Evolutionary conservation across 2,329 filamentous ascomycete genomes (phyloP).

Genomic region (Epichloe typhina): DNA sequence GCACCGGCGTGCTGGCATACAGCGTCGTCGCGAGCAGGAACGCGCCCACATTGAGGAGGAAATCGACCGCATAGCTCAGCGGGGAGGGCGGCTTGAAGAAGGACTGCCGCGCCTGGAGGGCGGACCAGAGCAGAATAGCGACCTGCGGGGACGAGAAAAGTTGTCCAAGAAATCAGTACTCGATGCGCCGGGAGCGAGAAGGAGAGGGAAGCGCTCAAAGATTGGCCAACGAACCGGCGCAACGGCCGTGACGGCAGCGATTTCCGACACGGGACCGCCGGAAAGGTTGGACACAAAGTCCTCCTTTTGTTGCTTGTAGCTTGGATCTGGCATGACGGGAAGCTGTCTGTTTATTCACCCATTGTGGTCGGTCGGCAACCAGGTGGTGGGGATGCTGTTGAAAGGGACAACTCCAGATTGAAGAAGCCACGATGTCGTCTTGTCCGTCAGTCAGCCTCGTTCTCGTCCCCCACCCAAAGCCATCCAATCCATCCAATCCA

Average conservation of each 20-base stretch:
- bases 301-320: constrained; percentile 87
- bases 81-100: constrained; percentile 69
- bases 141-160: constrained; percentile 36
- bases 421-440: too few species aligned
- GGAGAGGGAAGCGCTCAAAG: background rate
- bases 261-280: constrained; percentile 71
- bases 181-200: background rate
- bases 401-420: too few species aligned
- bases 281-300: constrained; percentile 87
- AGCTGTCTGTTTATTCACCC: background rate
- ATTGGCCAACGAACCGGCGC: constrained; percentile 50
- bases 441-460: too few species aligned
- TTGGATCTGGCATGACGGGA: constrained; percentile 27
- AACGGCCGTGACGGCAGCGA: constrained; percentile 74
- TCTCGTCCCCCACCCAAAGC: too few species aligned
- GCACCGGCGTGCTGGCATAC: constrained; percentile 61
- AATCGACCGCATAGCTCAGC: constrained; percentile 62
- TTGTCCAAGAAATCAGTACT: background rate
- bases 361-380: background rate
- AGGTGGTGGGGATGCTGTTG: background rate
- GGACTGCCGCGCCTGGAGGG: constrained; percentile 67
- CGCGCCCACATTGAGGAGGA: constrained; percentile 71
- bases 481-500: too few species aligned
- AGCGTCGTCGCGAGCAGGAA: constrained; percentile 77
- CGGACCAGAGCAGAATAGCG: constrained; percentile 75